A percentile compares a stretch with the other conserved stretches of the same genome.
Conservation (phyloP, 1,139 yeast species). For the Saccharomyces hybrid region DNA sequence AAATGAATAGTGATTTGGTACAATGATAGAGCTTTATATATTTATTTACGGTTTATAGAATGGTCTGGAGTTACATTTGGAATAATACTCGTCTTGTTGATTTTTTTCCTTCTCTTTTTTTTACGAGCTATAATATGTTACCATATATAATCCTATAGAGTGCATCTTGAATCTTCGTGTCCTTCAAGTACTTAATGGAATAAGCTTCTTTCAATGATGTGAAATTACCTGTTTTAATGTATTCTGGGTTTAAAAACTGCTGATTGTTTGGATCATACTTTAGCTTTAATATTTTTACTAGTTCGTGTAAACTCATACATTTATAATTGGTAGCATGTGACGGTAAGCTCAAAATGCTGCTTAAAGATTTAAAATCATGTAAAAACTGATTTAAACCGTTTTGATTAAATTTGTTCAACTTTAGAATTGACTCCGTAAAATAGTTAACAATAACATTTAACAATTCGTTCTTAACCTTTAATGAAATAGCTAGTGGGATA, state of each 20-base stretch:
- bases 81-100: background rate
- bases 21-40: slow-evolving; percentile 2
- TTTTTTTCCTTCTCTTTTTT: slow-evolving; percentile 3
- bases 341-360: slow-evolving; percentile 34
- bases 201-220: slow-evolving; percentile 22
- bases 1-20: slow-evolving; percentile 10
- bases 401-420: slow-evolving; percentile 49
- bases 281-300: slow-evolving; percentile 35
- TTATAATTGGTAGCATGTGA: slow-evolving; percentile 32
- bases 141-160: slow-evolving; percentile 29
- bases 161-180: slow-evolving; percentile 34
- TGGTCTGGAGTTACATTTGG: slow-evolving; percentile 1
- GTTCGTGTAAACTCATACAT: slow-evolving; percentile 34
- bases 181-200: slow-evolving; percentile 22
- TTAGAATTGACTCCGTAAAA: slow-evolving; percentile 51
- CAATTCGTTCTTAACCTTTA: slow-evolving; percentile 35
- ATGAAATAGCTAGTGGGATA: slow-evolving; percentile 22
- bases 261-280: slow-evolving; percentile 35
- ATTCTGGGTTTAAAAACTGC: slow-evolving; percentile 31
- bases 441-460: slow-evolving; percentile 44
- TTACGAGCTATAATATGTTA: slow-evolving; percentile 10
- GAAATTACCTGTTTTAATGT: slow-evolving; percentile 29
- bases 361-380: slow-evolving; percentile 46
- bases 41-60: slow-evolving; percentile 1
- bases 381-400: slow-evolving; percentile 52